Base-by-base conservation (phyloP, 495 filamentous ascomycete genomes). In the Neurospora sp. region DNA sequence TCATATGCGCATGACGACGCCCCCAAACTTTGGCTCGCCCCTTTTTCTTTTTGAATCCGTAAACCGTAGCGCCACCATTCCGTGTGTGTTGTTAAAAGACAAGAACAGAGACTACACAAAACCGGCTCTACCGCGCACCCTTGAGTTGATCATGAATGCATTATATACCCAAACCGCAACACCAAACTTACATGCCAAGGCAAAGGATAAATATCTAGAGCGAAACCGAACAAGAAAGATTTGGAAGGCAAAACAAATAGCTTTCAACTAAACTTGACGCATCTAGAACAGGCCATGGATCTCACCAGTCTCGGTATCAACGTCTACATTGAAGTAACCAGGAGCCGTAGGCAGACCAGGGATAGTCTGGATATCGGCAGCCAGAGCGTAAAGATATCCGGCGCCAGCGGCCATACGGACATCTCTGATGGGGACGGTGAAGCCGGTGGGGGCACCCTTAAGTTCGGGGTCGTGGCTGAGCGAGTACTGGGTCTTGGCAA, bases 401-500 rank as follows among this genome's bases (percentile, higher is more conserved):
- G 91, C 96, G 74, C 96, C 96, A 71, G 95, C 93, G 9, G 96
- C 96, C 87, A 99, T 88, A 69, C 94, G 85, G 68, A 99, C 95
- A 80, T 99, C 96, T 73, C 95, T 85, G 74, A 99, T 97, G 10
- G 96, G 96, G 27, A 99, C 92, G 7, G 93, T 97, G 81, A 99
- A 99, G 31, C 95, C 96, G 9, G 91, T 93, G 16, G 96, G 96
- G n/a, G 96, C 96, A 69, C 96, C 96, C 85, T 99, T 99, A 74
- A 99, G 87, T 27, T 91, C 88, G 14, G 94, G 91, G 80, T 99
- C 96, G 78, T 98, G 96, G 79, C 92, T 95, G 74, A 99, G 89
- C 31, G 93, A 96, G 83, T 99, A 99, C 82, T 99, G 96, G 48
- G 96, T 98, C 89, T 98, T 99, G 72, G 95, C 94, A 73, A 98